Percentiles rank a stretch among this genome's conserved stretches.
These are phyloP conservation scores for Macroventuria anomochaeta DNA, from an alignment of 2,329 filamentous ascomycete genomes.

Conservation along the genomic window DNA sequence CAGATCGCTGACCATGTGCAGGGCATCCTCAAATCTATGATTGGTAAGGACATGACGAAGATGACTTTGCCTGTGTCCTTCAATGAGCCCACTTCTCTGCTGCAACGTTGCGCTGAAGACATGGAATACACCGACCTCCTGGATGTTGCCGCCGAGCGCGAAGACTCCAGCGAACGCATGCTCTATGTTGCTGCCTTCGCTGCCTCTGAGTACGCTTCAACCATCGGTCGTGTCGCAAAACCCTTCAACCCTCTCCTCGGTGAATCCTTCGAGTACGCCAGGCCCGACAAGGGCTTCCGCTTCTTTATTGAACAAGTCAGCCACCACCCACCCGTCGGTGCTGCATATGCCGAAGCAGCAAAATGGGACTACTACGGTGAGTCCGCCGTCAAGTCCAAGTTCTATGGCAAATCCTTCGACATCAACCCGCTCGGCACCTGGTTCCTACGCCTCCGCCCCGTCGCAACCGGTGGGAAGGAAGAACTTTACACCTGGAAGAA, in stretches of 20 bases:
- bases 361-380: slow-evolving; percentile 99
- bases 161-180: slow-evolving; percentile 88
- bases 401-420: slow-evolving; percentile 97
- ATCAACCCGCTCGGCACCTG: slow-evolving; percentile 96
- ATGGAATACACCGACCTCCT: slow-evolving; percentile 97
- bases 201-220: slow-evolving; percentile 94
- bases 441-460: slow-evolving; percentile 86
- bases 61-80: slow-evolving; percentile 99
- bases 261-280: slow-evolving; percentile 95
- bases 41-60: slow-evolving; percentile 99
- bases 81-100: slow-evolving; percentile 94
- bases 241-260: slow-evolving; percentile 96
- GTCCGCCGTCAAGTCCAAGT: slow-evolving; percentile 93
- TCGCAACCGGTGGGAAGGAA: slow-evolving; percentile 67
- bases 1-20: slow-evolving; percentile 51
- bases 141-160: slow-evolving; percentile 82
- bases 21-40: slow-evolving; percentile 98
- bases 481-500: slow-evolving; percentile 99
- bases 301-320: slow-evolving; percentile 99
- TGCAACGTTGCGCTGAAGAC: slow-evolving; percentile 94
- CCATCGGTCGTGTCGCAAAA: slow-evolving; percentile 94
- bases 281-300: slow-evolving; percentile 95
- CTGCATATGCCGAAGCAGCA: slow-evolving; percentile 88
- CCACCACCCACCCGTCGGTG: slow-evolving; percentile 94
- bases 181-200: slow-evolving; percentile 96